Evolutionary conservation across 2,329 filamentous ascomycete genomes (phyloP), one percentile per base, ranked within the genome.

Genomic region (Hyphodiscus sp.): DNA sequence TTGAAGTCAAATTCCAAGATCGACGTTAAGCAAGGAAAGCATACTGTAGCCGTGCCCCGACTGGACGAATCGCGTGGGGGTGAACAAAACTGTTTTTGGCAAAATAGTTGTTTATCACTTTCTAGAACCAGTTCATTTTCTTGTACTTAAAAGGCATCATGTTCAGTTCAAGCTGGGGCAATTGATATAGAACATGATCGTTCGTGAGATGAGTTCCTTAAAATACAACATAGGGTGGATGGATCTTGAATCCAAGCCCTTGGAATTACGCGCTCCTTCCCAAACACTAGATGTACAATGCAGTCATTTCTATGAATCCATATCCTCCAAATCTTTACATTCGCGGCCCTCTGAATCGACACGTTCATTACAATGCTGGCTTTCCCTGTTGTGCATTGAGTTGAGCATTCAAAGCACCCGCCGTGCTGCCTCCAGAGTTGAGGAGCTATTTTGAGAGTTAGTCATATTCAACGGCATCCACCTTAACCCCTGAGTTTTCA

Each of bases 121-220:
- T 38, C 11, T 2, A 13, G 33, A 13, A 6, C 33, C 2, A 38
- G 13, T n/a, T 38, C 33, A 38, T 4, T 13, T 6, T 38, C 33
- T 6, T 13, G 13, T 6, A 13, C 13, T 33, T 33, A 38, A 38
- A 38, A 38, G 33, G 11, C 16, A 38, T 38, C 33, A n/a, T 2
- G 16, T 38, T n/a, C 11, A 38, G 4, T 13, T 6, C 33, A 38
- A 38, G 4, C 11, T 38, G 4, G 16, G 13, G 13, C 4, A 13
- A 4, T 13, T 4, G 13, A 38, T 38, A n/a, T 38, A 53, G 53
- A 60, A 57, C 55, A 53, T 53, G 48, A 30, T 53, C 49, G 46
- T 54, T 59, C 56, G 45, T 59, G 62, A 65, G 65, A 55, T 64
- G 65, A 65, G 65, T 63, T 61, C 58, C 50, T 57, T 67, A 67